Percentiles rank a stretch among this genome's conserved stretches.
These are phyloP conservation scores for Ogataea trehalophila DNA, from an alignment of 805 yeast species.

Conservation along the genomic window DNA sequence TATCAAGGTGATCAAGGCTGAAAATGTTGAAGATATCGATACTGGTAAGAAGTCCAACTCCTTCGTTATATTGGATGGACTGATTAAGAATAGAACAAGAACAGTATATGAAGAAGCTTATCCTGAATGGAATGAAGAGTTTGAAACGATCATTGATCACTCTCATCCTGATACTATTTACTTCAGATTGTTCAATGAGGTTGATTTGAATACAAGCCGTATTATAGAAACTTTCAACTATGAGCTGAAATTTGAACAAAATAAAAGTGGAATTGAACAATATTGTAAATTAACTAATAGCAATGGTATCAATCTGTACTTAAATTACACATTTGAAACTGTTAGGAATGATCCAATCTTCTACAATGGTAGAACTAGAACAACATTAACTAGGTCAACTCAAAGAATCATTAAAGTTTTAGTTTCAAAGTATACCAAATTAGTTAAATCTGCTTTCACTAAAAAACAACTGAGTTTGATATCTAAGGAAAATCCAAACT, in stretches of 20 bases:
- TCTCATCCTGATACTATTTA: constrained; percentile 7
- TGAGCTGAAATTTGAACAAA: constrained; percentile 9
- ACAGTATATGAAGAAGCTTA: constrained; percentile 9
- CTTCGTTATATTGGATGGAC: constrained; percentile 14
- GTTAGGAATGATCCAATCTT: constrained; percentile 19
- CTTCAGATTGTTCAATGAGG: constrained; percentile 10
- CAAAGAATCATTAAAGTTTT: constrained; percentile 12
- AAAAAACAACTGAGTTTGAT: constrained; percentile 3
- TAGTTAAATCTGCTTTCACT: constrained; percentile 7
- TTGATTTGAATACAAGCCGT: constrained; percentile 3
- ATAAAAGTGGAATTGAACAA: constrained; percentile 13
- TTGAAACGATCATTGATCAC: constrained; percentile 10
- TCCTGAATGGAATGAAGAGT: constrained; percentile 21
- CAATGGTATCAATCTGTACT: constrained; percentile 6
- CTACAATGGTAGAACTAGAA: constrained; percentile 14
- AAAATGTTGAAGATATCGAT: constrained; percentile 12
- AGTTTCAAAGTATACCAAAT: constrained; percentile 8
- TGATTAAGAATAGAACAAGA: constrained; percentile 15
- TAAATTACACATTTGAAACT: constrained; percentile 14
- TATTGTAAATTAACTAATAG: constrained; percentile 4
- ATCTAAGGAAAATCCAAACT: constrained; percentile 4
- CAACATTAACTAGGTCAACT: constrained; percentile 6
- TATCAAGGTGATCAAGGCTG: constrained; percentile 12
- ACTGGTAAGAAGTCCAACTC: constrained; percentile 6
- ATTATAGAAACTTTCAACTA: constrained; percentile 9